A percentile compares a stretch with the other conserved stretches of the same genome.
Conservation (phyloP, 1,284 basidiomycete species). For the Trichosporon faecale region DNA sequence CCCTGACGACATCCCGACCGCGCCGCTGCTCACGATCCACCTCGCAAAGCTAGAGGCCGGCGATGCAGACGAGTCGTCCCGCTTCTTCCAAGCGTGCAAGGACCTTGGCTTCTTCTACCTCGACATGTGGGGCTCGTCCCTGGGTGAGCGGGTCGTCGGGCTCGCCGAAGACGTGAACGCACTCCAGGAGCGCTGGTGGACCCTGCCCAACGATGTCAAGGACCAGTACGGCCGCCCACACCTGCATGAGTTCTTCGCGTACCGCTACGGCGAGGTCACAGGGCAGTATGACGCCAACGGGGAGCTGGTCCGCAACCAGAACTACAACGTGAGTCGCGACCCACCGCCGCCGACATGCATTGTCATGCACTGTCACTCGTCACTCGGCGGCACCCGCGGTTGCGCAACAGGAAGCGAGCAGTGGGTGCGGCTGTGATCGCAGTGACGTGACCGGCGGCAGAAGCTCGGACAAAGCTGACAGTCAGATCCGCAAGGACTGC, state of each 20-base stretch:
- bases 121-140: conserved; percentile 27
- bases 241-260: conserved; percentile 32
- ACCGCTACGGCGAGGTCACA: conserved; percentile 23
- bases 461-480: background rate
- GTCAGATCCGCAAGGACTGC: conserved; percentile 33
- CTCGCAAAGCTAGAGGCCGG: conserved; percentile 26
- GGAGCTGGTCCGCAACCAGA: conserved; percentile 22
- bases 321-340: conserved; percentile 30
- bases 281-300: conserved; percentile 17
- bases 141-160: conserved; percentile 29
- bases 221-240: conserved; percentile 28
- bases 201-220: conserved; percentile 29
- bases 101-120: conserved; percentile 40
- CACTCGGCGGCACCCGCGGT: background rate
- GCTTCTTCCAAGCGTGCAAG: conserved; percentile 29
- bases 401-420: background rate
- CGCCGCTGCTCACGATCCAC: conserved; percentile 31
- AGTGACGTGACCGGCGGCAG: background rate
- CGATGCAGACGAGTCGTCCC: conserved; percentile 23
- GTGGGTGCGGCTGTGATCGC: too few relatives aligned
- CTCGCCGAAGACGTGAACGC: conserved; percentile 29
- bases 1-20: conserved; percentile 25
- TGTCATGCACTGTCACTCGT: too few relatives aligned
- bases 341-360: too few relatives aligned
- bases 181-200: conserved; percentile 31